Percentiles rank a stretch among this genome's conserved stretches.
Conservation (phyloP, 2,329 filamentous ascomycete genomes). For the Aspergillus sp. region DNA sequence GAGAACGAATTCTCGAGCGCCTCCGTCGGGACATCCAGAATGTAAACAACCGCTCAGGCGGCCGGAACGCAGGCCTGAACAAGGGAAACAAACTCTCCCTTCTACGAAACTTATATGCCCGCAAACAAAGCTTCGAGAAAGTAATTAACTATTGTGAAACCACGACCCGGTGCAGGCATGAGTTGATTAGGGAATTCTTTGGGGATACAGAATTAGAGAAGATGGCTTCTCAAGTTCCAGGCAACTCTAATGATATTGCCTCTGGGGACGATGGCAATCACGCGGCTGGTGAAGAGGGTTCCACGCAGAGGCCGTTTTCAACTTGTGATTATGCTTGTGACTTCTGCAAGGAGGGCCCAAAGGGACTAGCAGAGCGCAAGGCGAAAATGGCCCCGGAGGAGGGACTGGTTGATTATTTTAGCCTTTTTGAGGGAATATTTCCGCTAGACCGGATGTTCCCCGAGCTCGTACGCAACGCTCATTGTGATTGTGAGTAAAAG, state of each 20-base stretch:
- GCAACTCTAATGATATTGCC: constrained; percentile 1
- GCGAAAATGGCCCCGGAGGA: constrained; percentile 29
- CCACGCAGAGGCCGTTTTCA: not conserved
- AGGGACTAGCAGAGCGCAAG: constrained; percentile 59
- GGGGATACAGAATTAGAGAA: constrained; percentile 55
- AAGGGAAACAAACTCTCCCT: constrained; percentile 36
- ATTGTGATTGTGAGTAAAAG: not conserved
- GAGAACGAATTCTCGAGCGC: constrained; percentile 66
- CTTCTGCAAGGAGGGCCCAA: constrained; percentile 67
- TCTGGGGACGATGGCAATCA: constrained; percentile 31
- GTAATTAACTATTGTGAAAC: constrained; percentile 81
- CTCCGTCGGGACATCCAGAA: constrained; percentile 47
- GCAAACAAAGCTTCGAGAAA: constrained; percentile 63
- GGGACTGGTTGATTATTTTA: constrained; percentile 10
- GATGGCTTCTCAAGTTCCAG: constrained; percentile 28
- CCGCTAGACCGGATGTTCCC: constrained; percentile 20
- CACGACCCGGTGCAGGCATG: constrained; percentile 71
- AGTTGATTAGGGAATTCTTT: constrained; percentile 73
- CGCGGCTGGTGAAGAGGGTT: not conserved
- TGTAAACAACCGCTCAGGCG: constrained; percentile 31
- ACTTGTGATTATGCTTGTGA: constrained; percentile 75
- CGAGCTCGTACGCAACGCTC: not conserved
- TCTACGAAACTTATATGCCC: constrained; percentile 39
- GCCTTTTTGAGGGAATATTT: constrained; percentile 5
- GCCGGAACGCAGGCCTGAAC: constrained; percentile 14